Evolutionary conservation across 148 eudicot genomes (phyloP).

Genomic region (Heliosperma pusillum): DNA sequence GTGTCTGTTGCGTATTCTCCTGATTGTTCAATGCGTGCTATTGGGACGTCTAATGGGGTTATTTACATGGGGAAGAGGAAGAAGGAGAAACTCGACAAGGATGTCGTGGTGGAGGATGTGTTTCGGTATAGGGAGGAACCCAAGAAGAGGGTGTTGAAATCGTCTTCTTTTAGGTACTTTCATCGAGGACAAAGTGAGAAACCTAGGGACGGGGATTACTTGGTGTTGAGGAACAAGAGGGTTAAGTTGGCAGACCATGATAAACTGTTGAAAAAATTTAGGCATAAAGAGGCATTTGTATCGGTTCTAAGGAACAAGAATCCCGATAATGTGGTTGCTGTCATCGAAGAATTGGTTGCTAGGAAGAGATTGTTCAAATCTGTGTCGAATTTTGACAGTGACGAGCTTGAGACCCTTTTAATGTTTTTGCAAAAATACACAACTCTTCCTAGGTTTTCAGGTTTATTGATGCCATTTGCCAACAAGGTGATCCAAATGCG

Average conservation of each 20-base stretch:
- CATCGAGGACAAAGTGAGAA: conserved; percentile 79
- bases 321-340: conserved; percentile 70
- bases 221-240: conserved; percentile 59
- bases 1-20: conserved; percentile 85
- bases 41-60: conserved; percentile 82
- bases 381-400: conserved; percentile 57
- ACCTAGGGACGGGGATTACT: conserved; percentile 68
- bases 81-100: conserved; percentile 28
- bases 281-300: conserved; percentile 91
- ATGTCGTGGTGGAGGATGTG: conserved; percentile 17
- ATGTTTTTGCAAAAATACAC: conserved; percentile 64
- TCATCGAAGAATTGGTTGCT: conserved; percentile 88
- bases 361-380: conserved; percentile 65
- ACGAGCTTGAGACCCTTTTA: conserved; percentile 70
- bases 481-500: conserved; percentile 72
- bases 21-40: conserved; percentile 58
- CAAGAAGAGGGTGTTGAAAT: conserved; percentile 49
- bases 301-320: conserved; percentile 62
- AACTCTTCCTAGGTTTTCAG: conserved; percentile 64
- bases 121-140: conserved; percentile 41
- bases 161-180: conserved; percentile 77
- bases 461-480: conserved; percentile 60
- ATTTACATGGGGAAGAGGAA: conserved; percentile 76
- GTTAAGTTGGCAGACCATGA: conserved; percentile 77
- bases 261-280: conserved; percentile 74